Evolutionary conservation across 352 stramenopile species (phyloP), one percentile per base, ranked within the genome.

Genomic region (Salisapilia sapeloensis): DNA sequence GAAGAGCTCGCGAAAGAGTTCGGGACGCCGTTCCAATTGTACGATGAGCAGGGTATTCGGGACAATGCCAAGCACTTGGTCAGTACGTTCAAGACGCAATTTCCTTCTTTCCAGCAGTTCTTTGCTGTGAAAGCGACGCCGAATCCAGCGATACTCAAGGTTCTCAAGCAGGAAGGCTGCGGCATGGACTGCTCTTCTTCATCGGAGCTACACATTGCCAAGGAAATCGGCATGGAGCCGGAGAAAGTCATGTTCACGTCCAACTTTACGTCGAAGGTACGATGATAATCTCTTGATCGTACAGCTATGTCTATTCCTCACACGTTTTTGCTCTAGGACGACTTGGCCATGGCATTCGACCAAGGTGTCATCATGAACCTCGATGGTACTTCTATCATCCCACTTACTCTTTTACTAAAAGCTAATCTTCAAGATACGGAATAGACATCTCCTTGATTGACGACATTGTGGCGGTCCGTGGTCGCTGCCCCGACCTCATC

Each of bases 101-200:
- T 91, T 35, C 67, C 70, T 10, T 60, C 76, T 36, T 93, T 93
- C 36, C 51, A 82, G 50, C 69, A 93, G 53, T 91, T 85, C 46
- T 93, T 63, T 43, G 79, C 79, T 15, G 79, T 93, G 24, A 93
- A 93, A 62, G 79, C 79, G 46, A 51, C 91, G 50, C 79, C 79
- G 10, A 93, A 93, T 52, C 79, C 79, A 8, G 75, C 74, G 14
- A 79, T 93, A 36, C 58, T 92, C 41, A 79, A 79, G 50, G 50
- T 93, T 11, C 60, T 93, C 27, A 38, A 60, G 14, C 52, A 91
- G 15, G 71, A 90, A 39, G 77, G 72, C 12, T 92, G 77, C 50
- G 79, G 79, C 20, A 82, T 93, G 63, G 79, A 93, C 51, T 92
- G 79, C 44, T 91, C 74, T 40, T 92, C 75, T 11, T 67, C 72